Conservation (phyloP, 176 grass and related monocot species). For the Zoysia japonica region DNA sequence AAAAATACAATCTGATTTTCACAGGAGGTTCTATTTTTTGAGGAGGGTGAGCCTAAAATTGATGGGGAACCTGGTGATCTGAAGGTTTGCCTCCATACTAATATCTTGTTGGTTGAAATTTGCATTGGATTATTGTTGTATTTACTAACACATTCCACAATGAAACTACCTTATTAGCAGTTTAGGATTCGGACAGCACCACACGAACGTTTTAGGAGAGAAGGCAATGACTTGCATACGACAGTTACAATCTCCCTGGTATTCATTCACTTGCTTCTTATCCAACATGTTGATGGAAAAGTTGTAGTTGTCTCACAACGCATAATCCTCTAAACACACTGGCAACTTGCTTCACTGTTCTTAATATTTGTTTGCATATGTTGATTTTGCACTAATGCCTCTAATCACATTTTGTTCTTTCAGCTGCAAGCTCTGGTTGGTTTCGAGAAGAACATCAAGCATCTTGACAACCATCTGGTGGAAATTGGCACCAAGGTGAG, state of each 20-base stretch:
- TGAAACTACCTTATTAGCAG: slow-evolving; percentile 56
- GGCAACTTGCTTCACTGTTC: background rate
- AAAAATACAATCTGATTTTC: slow-evolving; percentile 28
- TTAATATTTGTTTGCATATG: background rate
- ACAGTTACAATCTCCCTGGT: slow-evolving; percentile 87
- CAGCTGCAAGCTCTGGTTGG: slow-evolving; percentile 97
- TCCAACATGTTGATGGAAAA: background rate
- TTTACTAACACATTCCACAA: slow-evolving; percentile 29
- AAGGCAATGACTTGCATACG: slow-evolving; percentile 87
- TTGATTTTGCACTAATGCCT: background rate
- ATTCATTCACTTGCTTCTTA: slow-evolving; percentile 30
- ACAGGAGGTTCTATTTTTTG: slow-evolving; percentile 90
- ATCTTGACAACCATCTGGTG: slow-evolving; percentile 81
- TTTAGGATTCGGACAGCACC: slow-evolving; percentile 86
- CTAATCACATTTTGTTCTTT: slow-evolving; percentile 14
- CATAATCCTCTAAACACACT: slow-evolving; percentile 10
- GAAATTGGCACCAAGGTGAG: slow-evolving; percentile 85
- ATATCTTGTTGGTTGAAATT: background rate
- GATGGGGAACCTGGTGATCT: slow-evolving; percentile 96
- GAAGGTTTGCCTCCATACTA: slow-evolving; percentile 57
- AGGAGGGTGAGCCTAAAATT: slow-evolving; percentile 97
- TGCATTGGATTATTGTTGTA: background rate
- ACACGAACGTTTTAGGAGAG: slow-evolving; percentile 80
- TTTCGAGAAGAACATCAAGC: slow-evolving; percentile 86
- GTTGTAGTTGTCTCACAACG: background rate